Percentiles rank a stretch among this genome's conserved stretches.
Evolutionary conservation across 2,329 filamentous ascomycete genomes (phyloP).

Genomic region (Periconia sp.): DNA sequence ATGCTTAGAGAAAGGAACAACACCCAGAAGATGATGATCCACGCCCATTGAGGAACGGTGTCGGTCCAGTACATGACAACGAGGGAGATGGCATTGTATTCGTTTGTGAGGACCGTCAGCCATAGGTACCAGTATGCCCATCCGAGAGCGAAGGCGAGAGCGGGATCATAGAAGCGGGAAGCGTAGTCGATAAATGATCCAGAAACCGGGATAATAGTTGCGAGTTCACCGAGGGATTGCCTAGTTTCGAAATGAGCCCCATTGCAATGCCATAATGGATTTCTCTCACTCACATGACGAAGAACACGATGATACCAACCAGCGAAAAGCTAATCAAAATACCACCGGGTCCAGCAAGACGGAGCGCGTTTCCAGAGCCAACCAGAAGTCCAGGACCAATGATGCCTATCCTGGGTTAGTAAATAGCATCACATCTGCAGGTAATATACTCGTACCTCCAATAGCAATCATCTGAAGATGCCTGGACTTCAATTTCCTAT

Average conservation of each 20-base stretch:
- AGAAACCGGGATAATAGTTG: constrained; percentile 72
- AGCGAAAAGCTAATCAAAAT: constrained; percentile 75
- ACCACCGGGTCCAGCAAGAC: constrained; percentile 72
- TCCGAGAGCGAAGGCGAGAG: constrained; percentile 30
- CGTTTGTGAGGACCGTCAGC: constrained; percentile 70
- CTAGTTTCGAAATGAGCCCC: constrained; percentile 47
- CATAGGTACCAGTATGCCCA: constrained; percentile 61
- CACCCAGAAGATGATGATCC: constrained; percentile 51
- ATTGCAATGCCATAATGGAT: constrained; percentile 54
- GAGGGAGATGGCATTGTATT: constrained; percentile 72
- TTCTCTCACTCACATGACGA: constrained; percentile 57
- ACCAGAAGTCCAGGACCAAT: constrained; percentile 54
- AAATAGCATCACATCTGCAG: not conserved
- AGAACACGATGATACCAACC: constrained; percentile 73
- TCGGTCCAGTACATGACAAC: constrained; percentile 72
- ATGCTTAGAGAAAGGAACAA: constrained; percentile 47
- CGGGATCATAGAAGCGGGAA: constrained; percentile 20
- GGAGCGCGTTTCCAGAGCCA: constrained; percentile 72
- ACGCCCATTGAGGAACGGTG: constrained; percentile 49
- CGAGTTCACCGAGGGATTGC: constrained; percentile 77
- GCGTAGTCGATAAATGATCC: constrained; percentile 61
- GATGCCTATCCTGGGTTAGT: not conserved
- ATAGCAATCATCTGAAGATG: constrained; percentile 32
- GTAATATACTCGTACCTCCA: constrained; percentile 16
- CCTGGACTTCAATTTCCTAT: constrained; percentile 25